phyloP scores from a whole-genome alignment of 2,329 filamentous ascomycete genomes.

The Blumeria graminis region DNA sequence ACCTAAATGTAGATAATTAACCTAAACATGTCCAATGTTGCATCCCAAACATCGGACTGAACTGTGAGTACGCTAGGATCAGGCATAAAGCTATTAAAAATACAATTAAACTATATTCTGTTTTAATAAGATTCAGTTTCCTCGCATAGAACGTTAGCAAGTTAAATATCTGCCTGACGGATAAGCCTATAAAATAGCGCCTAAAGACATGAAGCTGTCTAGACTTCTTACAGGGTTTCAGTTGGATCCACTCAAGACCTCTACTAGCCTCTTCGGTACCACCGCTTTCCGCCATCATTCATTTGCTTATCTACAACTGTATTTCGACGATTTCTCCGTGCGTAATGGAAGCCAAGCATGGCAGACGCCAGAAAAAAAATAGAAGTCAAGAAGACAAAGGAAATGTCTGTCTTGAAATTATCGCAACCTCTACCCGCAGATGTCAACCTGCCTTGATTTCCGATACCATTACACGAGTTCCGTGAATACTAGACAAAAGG shows the following conservation, averaged over 20 bases:
- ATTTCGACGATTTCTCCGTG: neutral
- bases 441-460: conserved; percentile 62
- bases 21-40: too few relatives aligned
- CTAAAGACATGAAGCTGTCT: too few relatives aligned
- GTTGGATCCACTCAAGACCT: neutral
- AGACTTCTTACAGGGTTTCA: too few relatives aligned
- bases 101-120: too few relatives aligned
- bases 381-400: conserved; percentile 9
- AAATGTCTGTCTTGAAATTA: conserved; percentile 35
- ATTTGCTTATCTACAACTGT: neutral
- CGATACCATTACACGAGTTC: conserved; percentile 57
- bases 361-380: conserved; percentile 9
- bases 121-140: too few relatives aligned
- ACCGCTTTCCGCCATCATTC: neutral
- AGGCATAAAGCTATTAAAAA: too few relatives aligned
- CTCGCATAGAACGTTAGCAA: too few relatives aligned
- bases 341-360: conserved; percentile 6
- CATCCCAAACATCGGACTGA: too few relatives aligned
- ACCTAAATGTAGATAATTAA: too few relatives aligned
- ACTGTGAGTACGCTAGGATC: too few relatives aligned
- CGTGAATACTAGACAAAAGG: conserved; percentile 28
- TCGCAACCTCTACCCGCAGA: conserved; percentile 42
- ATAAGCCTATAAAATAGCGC: too few relatives aligned
- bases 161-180: too few relatives aligned
- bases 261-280: neutral